Evolutionary conservation across 352 stramenopile species (phyloP).

Genomic region (Pythium apleroticum): DNA sequence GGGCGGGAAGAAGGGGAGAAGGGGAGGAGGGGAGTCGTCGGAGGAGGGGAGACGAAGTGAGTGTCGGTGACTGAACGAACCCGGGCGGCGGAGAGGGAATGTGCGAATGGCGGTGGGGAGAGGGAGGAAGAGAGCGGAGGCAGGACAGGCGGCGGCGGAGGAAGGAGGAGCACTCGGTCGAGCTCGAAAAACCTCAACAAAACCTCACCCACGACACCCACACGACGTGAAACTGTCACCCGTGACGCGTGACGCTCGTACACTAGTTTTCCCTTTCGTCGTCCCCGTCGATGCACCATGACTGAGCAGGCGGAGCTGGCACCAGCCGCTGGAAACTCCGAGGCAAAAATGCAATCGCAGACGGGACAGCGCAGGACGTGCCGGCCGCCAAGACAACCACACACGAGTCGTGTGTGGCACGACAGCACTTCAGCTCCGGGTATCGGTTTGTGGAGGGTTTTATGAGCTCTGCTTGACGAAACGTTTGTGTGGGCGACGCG

Average conservation of each 20-base stretch:
- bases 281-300: slow-evolving; percentile 22
- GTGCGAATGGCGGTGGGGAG: slow-evolving; percentile 29
- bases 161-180: slow-evolving; percentile 23
- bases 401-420: no score
- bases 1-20: slow-evolving; percentile 33
- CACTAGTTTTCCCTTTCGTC: slow-evolving; percentile 27
- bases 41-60: slow-evolving; percentile 3
- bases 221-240: slow-evolving; percentile 32
- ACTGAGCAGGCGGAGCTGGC: slow-evolving; percentile 6
- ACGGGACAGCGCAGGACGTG: neutral
- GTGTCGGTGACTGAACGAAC: slow-evolving; percentile 6
- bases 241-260: slow-evolving; percentile 79
- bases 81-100: slow-evolving; percentile 13
- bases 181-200: slow-evolving; percentile 32
- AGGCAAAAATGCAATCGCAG: slow-evolving; percentile 7
- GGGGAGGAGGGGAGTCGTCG: slow-evolving; percentile 17
- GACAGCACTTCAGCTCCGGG: neutral
- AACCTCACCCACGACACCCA: slow-evolving; percentile 21
- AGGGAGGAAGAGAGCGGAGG: slow-evolving; percentile 25
- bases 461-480: neutral
- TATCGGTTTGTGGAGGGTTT: neutral
- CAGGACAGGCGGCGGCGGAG: slow-evolving; percentile 8
- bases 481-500: slow-evolving; percentile 1
- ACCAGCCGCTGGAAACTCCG: slow-evolving; percentile 6
- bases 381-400: neutral